phyloP scores from a whole-genome alignment of 225 moss, liverwort and hornwort genomes.

The Takakia lepidozioides region DNA sequence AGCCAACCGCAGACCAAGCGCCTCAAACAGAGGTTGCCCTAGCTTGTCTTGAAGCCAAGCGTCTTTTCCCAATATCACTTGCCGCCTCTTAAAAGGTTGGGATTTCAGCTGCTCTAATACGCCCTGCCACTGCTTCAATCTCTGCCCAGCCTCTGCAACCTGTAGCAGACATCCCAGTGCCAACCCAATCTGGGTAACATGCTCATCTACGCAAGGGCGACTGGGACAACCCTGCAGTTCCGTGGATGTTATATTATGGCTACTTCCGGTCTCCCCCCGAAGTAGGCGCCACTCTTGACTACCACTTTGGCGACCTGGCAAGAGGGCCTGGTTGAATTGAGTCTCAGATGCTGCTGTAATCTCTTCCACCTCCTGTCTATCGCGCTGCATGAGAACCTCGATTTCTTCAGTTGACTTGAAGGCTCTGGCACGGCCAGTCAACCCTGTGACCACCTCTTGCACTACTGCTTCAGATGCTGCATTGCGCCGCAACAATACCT shows the following conservation, averaged over 20 bases:
- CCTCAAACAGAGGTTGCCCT: slow-evolving; percentile 31
- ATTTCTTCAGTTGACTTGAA: slow-evolving; percentile 24
- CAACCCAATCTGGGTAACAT: slow-evolving; percentile 33
- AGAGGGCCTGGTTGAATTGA: slow-evolving; percentile 11
- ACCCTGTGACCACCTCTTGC: slow-evolving; percentile 36
- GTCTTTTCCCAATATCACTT: slow-evolving; percentile 28
- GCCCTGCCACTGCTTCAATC: slow-evolving; percentile 18
- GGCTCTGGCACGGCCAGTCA: slow-evolving; percentile 37
- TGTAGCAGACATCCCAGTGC: slow-evolving; percentile 39
- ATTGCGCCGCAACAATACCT: slow-evolving; percentile 44
- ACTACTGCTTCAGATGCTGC: slow-evolving; percentile 42
- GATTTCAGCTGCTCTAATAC: slow-evolving; percentile 35
- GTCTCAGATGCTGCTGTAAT: slow-evolving; percentile 14
- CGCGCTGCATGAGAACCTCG: slow-evolving; percentile 31
- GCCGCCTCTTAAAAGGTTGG: slow-evolving; percentile 46
- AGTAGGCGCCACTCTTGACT: slow-evolving; percentile 47
- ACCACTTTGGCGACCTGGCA: slow-evolving; percentile 60
- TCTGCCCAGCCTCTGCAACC: slow-evolving; percentile 16
- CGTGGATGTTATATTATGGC: neutral
- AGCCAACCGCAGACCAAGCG: slow-evolving; percentile 27
- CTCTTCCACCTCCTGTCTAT: slow-evolving; percentile 42
- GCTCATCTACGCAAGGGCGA: slow-evolving; percentile 41
- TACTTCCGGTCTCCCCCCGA: slow-evolving; percentile 42
- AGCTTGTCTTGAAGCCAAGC: slow-evolving; percentile 53
- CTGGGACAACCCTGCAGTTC: slow-evolving; percentile 9